phyloP scores from a whole-genome alignment of 1,284 basidiomycete species.

The Cutaneotrichosporon sp. region DNA sequence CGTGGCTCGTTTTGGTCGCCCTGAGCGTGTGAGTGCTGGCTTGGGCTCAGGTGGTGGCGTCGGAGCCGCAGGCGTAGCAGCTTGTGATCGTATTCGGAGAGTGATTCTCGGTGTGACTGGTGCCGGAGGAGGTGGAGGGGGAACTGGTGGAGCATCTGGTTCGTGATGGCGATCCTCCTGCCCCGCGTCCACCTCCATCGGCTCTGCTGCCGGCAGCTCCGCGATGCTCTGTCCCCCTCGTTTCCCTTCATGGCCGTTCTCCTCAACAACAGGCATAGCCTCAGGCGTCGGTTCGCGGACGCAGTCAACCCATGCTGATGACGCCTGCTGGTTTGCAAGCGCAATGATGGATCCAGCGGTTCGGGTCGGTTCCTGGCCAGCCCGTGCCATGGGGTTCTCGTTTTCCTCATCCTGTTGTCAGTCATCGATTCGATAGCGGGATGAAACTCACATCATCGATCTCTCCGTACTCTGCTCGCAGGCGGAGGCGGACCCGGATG shows the following conservation, averaged over 20 bases:
- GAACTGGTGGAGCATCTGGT: background rate
- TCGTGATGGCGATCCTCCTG: background rate
- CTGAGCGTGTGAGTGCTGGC: constrained; percentile 7
- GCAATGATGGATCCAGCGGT: constrained; percentile 37
- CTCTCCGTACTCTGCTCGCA: constrained; percentile 75
- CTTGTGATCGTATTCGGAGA: constrained; percentile 5
- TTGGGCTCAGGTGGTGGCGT: background rate
- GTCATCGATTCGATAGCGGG: background rate
- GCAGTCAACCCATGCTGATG: background rate
- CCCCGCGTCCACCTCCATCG: background rate
- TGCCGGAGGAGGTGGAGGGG: background rate
- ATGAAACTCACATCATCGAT: constrained; percentile 40
- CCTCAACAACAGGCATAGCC: background rate
- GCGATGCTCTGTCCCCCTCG: background rate
- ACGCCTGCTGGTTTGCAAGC: constrained; percentile 23
- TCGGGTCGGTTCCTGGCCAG: background rate
- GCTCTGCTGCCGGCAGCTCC: background rate
- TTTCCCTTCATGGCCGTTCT: background rate
- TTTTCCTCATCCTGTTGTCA: constrained; percentile 32
- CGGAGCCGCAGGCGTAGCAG: background rate
- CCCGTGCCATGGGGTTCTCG: constrained; percentile 41
- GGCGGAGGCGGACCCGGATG: constrained; percentile 74
- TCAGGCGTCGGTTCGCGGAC: background rate
- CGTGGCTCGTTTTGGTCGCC: constrained; percentile 8
- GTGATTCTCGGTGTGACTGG: constrained; percentile 4